phyloP scores from a whole-genome alignment of 2,329 filamentous ascomycete genomes.

The Nemania abortiva region DNA sequence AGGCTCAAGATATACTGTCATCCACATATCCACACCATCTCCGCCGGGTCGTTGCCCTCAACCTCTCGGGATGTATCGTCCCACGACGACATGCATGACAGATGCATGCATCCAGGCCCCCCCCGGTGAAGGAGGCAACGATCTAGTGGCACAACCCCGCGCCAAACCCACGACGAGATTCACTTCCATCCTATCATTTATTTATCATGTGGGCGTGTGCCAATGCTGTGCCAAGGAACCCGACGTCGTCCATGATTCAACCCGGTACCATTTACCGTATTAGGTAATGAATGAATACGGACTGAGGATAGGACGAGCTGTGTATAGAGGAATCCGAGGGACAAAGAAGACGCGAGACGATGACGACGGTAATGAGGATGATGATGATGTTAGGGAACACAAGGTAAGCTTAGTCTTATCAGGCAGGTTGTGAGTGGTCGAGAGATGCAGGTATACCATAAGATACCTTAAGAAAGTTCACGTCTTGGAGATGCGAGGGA shows the following conservation, averaged over 20 bases:
- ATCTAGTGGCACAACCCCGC: slow-evolving; percentile 37
- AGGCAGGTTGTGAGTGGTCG: slow-evolving; percentile 21
- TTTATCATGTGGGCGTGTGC: slow-evolving; percentile 34
- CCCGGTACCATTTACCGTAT: slow-evolving; percentile 18
- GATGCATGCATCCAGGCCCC: slow-evolving; percentile 32
- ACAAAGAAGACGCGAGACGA: background rate
- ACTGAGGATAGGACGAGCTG: background rate
- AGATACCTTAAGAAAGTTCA: background rate
- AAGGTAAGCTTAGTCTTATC: slow-evolving; percentile 13
- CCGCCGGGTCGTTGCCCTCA: slow-evolving; percentile 20
- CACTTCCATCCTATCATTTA: slow-evolving; percentile 28
- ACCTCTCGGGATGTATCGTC: slow-evolving; percentile 27
- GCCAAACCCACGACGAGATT: slow-evolving; percentile 33
- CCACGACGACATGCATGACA: slow-evolving; percentile 34
- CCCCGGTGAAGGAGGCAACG: slow-evolving; percentile 16
- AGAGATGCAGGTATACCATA: background rate
- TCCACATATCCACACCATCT: slow-evolving; percentile 10
- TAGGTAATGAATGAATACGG: slow-evolving; percentile 2
- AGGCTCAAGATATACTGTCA: slow-evolving; percentile 39
- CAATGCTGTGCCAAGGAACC: slow-evolving; percentile 34
- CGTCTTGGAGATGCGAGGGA: background rate
- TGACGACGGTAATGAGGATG: slow-evolving; percentile 19
- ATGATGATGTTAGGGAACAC: slow-evolving; percentile 3
- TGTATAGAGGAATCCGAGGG: background rate
- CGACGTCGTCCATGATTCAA: slow-evolving; percentile 10